A percentile compares a stretch with the other conserved stretches of the same genome.
phyloP scores from a whole-genome alignment of 140 eudicot species.

The Oenanthe javanica region DNA sequence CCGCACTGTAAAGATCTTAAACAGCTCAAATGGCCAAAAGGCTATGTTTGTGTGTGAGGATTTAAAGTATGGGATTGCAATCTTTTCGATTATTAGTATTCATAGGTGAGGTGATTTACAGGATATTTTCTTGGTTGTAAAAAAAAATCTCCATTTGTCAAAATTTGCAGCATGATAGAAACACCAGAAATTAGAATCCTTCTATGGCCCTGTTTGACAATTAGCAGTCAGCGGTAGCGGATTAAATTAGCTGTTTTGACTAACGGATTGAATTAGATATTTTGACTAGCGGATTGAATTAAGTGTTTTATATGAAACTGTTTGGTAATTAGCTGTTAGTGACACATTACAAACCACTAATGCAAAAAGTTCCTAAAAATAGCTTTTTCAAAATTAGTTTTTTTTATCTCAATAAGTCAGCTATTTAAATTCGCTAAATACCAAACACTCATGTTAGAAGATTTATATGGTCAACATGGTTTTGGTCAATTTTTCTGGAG shows the following conservation, averaged over 20 bases:
- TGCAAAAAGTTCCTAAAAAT: too few species aligned
- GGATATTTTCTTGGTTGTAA: too few species aligned
- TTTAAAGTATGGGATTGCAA: neutral
- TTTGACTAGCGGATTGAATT: too few species aligned
- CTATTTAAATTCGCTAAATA: too few species aligned
- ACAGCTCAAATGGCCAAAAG: neutral
- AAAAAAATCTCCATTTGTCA: neutral
- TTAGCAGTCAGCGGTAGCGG: too few species aligned
- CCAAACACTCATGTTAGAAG: neutral
- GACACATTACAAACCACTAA: too few species aligned
- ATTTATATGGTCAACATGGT: neutral
- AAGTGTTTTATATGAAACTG: too few species aligned
- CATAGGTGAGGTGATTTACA: neutral
- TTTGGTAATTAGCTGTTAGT: too few species aligned
- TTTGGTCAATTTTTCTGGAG: neutral
- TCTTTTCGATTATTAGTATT: neutral
- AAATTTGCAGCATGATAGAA: neutral
- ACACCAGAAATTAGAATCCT: neutral
- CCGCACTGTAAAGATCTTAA: neutral
- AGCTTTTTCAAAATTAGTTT: too few species aligned
- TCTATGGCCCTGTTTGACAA: neutral
- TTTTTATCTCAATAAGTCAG: too few species aligned
- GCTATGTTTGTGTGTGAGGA: neutral
- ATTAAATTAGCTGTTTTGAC: too few species aligned
- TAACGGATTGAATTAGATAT: neutral